phyloP scores from a whole-genome alignment of 306 rosid species.

The Quercus berberidifolia region DNA sequence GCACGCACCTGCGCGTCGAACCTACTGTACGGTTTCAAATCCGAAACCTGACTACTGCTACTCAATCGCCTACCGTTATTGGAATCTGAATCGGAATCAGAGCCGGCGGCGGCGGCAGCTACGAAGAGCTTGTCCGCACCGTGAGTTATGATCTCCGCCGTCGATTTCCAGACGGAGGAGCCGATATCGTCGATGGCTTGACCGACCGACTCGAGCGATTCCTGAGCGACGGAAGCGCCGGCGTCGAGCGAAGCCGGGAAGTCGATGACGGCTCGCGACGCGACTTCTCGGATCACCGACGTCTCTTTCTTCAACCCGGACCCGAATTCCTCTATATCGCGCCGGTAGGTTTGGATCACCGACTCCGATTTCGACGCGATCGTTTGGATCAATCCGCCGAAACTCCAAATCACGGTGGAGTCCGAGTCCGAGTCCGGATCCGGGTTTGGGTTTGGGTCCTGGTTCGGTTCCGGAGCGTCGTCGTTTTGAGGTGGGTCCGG shows the following conservation, averaged over 20 bases:
- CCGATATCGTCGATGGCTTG: constrained; percentile 96
- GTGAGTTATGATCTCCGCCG: constrained; percentile 73
- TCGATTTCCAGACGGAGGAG: constrained; percentile 81
- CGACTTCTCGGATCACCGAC: constrained; percentile 71
- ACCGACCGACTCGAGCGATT: constrained; percentile 88
- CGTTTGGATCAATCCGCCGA: constrained; percentile 73
- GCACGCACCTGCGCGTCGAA: constrained; percentile 62
- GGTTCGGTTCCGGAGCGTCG: background rate
- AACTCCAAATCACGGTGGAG: constrained; percentile 50
- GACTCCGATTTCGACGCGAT: constrained; percentile 76
- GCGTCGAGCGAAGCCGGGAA: constrained; percentile 72
- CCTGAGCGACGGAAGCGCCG: constrained; percentile 93
- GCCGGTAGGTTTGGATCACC: constrained; percentile 64
- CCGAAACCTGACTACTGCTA: constrained; percentile 36
- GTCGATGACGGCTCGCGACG: constrained; percentile 88
- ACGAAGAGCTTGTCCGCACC: constrained; percentile 63
- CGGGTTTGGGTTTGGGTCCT: background rate
- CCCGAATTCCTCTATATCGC: constrained; percentile 80
- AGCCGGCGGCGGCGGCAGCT: constrained; percentile 17
- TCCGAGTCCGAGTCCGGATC: background rate
- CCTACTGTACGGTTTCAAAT: constrained; percentile 69
- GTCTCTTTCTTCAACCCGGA: constrained; percentile 74
- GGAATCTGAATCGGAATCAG: constrained; percentile 58
- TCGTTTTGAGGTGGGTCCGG: constrained; percentile 13
- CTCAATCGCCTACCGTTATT: constrained; percentile 21